These are phyloP conservation scores for Plasmopara muralis DNA, from an alignment of 352 stramenopile species.

Conservation along the genomic window DNA sequence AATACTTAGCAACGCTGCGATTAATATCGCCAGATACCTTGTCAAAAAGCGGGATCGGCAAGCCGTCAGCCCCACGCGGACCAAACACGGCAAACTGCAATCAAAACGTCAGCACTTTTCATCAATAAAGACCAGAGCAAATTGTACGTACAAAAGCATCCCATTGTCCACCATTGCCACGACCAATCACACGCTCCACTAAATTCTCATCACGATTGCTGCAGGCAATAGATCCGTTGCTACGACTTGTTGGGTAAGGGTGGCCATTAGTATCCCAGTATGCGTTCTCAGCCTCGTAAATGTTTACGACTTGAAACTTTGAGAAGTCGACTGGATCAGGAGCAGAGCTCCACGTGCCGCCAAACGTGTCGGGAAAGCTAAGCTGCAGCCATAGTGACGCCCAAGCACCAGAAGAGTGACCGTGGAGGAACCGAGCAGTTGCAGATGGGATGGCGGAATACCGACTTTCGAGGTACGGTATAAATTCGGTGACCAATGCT, in stretches of 20 bases:
- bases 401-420: constrained; percentile 69
- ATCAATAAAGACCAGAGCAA: not conserved
- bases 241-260: constrained; percentile 51
- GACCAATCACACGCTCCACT: constrained; percentile 53
- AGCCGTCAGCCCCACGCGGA: constrained; percentile 38
- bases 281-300: constrained; percentile 65
- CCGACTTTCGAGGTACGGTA: constrained; percentile 53
- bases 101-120: constrained; percentile 4
- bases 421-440: constrained; percentile 51
- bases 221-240: constrained; percentile 39
- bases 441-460: constrained; percentile 31
- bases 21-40: constrained; percentile 71
- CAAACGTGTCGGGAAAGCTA: constrained; percentile 65
- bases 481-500: constrained; percentile 61
- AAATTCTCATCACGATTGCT: constrained; percentile 71
- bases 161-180: constrained; percentile 70
- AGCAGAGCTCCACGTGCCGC: constrained; percentile 67
- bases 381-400: constrained; percentile 67
- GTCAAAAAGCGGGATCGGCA: constrained; percentile 62
- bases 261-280: constrained; percentile 61
- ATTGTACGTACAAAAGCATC: constrained; percentile 61
- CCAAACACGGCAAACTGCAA: constrained; percentile 58
- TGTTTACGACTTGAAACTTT: constrained; percentile 58
- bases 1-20: constrained; percentile 44
- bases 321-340: constrained; percentile 69